These are phyloP conservation scores for Plasmopara muralis DNA, from an alignment of 352 stramenopile genomes.

Conservation along the genomic window DNA sequence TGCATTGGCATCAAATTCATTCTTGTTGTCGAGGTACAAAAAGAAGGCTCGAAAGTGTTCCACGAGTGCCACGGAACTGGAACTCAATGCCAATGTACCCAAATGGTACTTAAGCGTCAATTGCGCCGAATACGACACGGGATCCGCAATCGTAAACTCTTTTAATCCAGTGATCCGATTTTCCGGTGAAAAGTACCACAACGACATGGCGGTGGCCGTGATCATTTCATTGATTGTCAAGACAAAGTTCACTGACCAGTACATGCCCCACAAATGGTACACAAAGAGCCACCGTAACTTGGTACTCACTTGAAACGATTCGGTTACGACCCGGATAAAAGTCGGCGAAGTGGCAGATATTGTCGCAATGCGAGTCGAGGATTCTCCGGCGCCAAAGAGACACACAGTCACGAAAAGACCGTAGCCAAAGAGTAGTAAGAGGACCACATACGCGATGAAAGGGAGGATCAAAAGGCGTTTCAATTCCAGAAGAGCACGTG, in stretches of 20 bases:
- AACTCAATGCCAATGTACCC: conserved; percentile 64
- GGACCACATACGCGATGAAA: conserved; percentile 57
- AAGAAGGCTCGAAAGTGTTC: conserved; percentile 69
- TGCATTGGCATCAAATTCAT: conserved; percentile 62
- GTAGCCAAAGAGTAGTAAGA: conserved; percentile 69
- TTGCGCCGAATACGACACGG: conserved; percentile 58
- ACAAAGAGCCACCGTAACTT: conserved; percentile 73
- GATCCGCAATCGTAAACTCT: conserved; percentile 41
- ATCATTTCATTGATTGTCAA: conserved; percentile 69
- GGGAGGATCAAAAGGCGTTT: conserved; percentile 61
- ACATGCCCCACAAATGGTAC: conserved; percentile 71
- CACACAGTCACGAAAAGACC: conserved; percentile 66
- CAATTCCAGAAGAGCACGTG: conserved; percentile 53
- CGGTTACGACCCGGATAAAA: conserved; percentile 49
- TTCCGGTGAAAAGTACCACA: conserved; percentile 75
- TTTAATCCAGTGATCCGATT: conserved; percentile 56
- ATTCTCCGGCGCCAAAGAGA: conserved; percentile 65
- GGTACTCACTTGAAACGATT: conserved; percentile 60
- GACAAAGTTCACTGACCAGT: conserved; percentile 69
- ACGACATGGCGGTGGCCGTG: conserved; percentile 57
- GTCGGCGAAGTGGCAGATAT: conserved; percentile 38
- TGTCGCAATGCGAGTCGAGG: conserved; percentile 50
- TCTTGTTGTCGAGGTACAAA: conserved; percentile 78
- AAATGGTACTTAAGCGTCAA: conserved; percentile 65
- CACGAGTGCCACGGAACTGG: conserved; percentile 47